Evolutionary conservation across 2,329 filamentous ascomycete species (phyloP).

Genomic region (Sporothrix variecibatus): DNA sequence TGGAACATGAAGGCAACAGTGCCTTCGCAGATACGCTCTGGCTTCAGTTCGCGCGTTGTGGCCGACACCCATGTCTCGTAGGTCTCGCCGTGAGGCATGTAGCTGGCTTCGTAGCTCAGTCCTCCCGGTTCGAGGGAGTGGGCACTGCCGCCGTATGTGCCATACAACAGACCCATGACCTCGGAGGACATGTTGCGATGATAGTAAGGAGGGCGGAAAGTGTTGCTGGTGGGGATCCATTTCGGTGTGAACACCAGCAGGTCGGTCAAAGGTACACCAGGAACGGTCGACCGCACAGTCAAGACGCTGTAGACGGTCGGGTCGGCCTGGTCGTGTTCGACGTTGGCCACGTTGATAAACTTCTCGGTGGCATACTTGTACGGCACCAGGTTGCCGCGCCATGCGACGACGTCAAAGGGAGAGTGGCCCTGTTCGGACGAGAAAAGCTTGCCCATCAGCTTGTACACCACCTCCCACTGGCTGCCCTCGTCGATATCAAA

Average conservation of each 20-base stretch:
- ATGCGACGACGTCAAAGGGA: slow-evolving; percentile 59
- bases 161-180: slow-evolving; percentile 55
- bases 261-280: slow-evolving; percentile 49
- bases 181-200: slow-evolving; percentile 62
- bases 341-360: slow-evolving; percentile 53
- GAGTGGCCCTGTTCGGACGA: slow-evolving; percentile 62
- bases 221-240: slow-evolving; percentile 63
- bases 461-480: slow-evolving; percentile 54
- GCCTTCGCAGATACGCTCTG: slow-evolving; percentile 20
- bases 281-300: slow-evolving; percentile 51
- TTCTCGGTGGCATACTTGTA: slow-evolving; percentile 60
- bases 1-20: slow-evolving; percentile 31
- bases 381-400: slow-evolving; percentile 58
- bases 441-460: slow-evolving; percentile 64
- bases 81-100: slow-evolving; percentile 43
- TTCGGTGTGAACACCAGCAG: slow-evolving; percentile 68
- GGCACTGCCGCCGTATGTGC: slow-evolving; percentile 37
- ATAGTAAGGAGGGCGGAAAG: slow-evolving; percentile 67
- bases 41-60: slow-evolving; percentile 28
- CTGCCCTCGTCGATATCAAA: slow-evolving; percentile 55
- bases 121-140: slow-evolving; percentile 36
- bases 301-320: slow-evolving; percentile 67
- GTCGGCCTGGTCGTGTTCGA: slow-evolving; percentile 60
- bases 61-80: slow-evolving; percentile 38
- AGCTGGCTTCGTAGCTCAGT: slow-evolving; percentile 39